Evolutionary conservation across 768 basidiomycete genomes (phyloP), one percentile per base, ranked within the genome.

Genomic region (Tulasnella sp.): DNA sequence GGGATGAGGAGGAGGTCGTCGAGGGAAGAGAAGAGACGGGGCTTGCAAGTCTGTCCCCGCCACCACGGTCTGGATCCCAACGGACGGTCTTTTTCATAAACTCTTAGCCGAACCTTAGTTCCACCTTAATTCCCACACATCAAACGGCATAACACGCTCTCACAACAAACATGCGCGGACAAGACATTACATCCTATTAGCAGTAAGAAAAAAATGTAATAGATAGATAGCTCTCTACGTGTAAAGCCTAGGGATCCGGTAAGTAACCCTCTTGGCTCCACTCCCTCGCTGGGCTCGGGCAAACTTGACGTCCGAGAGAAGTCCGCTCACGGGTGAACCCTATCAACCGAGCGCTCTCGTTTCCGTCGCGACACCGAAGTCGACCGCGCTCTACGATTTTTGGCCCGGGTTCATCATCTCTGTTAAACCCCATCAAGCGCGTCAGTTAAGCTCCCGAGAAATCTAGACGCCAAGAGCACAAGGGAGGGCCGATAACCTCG

Each of bases 321-420:
- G 64, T 37, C 64, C 64, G 64, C 64, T 5, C 64, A 69, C 64
- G 64, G 64, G 18, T 69, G 64, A 37, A 69, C 64, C 64, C 64
- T 69, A 69, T 34, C 31, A 31, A 69, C 64, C 64, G 14, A 16
- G 16, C 28, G 16, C 64, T n/a, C 58, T 69, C 64, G 64, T 69
- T 69, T 69, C 64, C 64, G 31, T 69, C 64, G 64, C 64, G 34
- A 69, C 64, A 28, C 31, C 31, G 16, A 69, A 69, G 18, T 69
- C 34, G 28, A 69, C 34, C 64, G 14, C 28, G 31, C 28, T 4
- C 64, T 69, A 54, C 54, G 31, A 37, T 69, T 69, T 69, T 42
- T 76, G 75, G 31, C 75, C 80, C 48, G 75, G 40, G 28, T 69
- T 42, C 80, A 80, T 80, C 80, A 80, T 80, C 34, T 80, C 80